Evolutionary conservation across 352 stramenopile species (phyloP), one percentile per base, ranked within the genome.

Genomic region (Globisporangium barbulae): DNA sequence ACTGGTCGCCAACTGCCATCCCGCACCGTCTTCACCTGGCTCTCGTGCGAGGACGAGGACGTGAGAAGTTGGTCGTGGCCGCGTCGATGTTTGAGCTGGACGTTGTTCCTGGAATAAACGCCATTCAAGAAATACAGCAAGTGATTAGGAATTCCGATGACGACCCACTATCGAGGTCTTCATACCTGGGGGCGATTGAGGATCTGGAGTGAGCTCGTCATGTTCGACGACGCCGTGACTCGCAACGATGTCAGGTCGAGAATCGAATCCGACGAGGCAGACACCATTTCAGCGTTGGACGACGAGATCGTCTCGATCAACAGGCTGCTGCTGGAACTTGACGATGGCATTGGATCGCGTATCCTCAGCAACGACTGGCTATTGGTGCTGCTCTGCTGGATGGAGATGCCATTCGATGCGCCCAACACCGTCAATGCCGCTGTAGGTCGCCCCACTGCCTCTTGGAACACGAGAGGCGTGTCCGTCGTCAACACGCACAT

Each of bases 171-270:
- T 13, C 28, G 3, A 37, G 53, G 19, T n/a, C 10, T 6, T 31
- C 45, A 33, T 31, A 64, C 63, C 42, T 64, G 54, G 17, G 55
- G 55, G 5, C 56, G 60, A 28, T 33, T 58, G 19, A 80, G 58
- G 57, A 83, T 75, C 68, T 75, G 74, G 13, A 83, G 65, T 15
- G 74, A 70, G n/a, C 62, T 73, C 47, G 58, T 67, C 33, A 63
- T 58, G n/a, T 44, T 64, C 21, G 65, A 83, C 19, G 45, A 72
- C 22, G 65, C 57, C 3, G 68, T 68, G 15, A 73, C 52, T n/a
- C 74, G 74, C 37, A 80, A 67, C 10, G 74, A 78, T 41, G 67
- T 80, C 45, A 83, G 62, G 42, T 83, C 68, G 22, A 83, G 54
- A 28, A 80, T 70, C 52, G 54, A 41, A 15, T 64, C 56, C 5